Evolutionary conservation across 2,329 filamentous ascomycete species (phyloP).

Genomic region (Monilinia fructigena): DNA sequence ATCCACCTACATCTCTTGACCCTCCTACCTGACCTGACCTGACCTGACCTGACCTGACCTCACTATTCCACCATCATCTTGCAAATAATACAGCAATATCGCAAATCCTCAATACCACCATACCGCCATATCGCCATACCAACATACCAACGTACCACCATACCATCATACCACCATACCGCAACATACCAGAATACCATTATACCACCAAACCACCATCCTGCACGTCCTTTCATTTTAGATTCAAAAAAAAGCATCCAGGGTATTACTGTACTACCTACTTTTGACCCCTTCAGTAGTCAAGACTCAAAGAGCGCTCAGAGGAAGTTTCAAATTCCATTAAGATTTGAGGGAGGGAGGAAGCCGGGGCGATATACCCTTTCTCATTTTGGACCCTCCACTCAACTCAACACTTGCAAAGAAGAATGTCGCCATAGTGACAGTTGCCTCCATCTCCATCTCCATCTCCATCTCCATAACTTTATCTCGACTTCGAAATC

Average conservation of each 20-base stretch:
- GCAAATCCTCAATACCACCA: no score
- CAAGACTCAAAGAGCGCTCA: background rate
- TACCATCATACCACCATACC: no score
- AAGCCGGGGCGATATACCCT: background rate
- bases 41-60: background rate
- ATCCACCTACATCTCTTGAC: background rate
- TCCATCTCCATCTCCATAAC: conserved; percentile 12
- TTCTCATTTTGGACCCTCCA: conserved; percentile 1
- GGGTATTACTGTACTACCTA: background rate
- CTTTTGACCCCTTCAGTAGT: background rate
- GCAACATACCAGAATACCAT: no score
- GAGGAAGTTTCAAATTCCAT: background rate
- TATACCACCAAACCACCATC: background rate
- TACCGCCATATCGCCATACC: no score
- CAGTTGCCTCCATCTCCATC: background rate
- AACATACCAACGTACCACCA: background rate
- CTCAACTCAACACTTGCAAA: background rate
- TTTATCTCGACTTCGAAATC: conserved; percentile 32
- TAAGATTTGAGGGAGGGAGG: conserved; percentile 5
- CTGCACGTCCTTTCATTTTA: conserved; percentile 1
- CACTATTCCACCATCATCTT: background rate
- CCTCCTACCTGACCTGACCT: background rate
- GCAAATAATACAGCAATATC: background rate
- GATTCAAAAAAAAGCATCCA: background rate
- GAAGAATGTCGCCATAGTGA: background rate